phyloP scores from a whole-genome alignment of 352 stramenopile genomes.

The Pythium myriotylum region DNA sequence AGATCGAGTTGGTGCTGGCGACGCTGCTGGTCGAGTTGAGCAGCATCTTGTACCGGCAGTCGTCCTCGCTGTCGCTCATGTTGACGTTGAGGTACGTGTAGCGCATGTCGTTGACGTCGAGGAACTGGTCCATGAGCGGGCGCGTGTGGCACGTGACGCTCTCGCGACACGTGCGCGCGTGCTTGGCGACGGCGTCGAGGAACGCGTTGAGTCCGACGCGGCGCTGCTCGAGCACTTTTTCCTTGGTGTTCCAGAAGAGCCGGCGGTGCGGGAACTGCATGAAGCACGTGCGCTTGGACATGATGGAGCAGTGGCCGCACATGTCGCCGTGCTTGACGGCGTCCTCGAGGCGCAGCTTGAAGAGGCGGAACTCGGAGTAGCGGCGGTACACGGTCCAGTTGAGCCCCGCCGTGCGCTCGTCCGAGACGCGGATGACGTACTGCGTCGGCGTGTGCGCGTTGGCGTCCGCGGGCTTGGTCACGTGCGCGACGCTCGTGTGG shows the following conservation, averaged over 20 bases:
- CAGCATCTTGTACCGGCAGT: conserved; percentile 46
- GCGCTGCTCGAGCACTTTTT: conserved; percentile 75
- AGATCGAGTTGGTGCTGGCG: conserved; percentile 27
- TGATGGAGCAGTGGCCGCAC: conserved; percentile 76
- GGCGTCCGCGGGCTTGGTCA: conserved; percentile 60
- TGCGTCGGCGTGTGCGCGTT: conserved; percentile 76
- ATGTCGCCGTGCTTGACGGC: conserved; percentile 67
- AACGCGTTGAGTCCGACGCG: conserved; percentile 77
- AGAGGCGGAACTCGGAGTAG: conserved; percentile 83
- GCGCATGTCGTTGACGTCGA: conserved; percentile 88
- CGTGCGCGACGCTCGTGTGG: conserved; percentile 80
- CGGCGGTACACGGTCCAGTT: conserved; percentile 86
- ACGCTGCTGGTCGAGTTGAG: conserved; percentile 26
- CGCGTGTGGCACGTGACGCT: conserved; percentile 73
- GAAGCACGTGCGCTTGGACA: conserved; percentile 81
- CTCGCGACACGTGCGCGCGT: conserved; percentile 76
- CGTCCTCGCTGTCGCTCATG: conserved; percentile 62
- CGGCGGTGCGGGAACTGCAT: conserved; percentile 80
- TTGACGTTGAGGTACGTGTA: conserved; percentile 89
- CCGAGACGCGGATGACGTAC: conserved; percentile 84
- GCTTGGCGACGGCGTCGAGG: conserved; percentile 72
- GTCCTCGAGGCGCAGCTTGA: conserved; percentile 65
- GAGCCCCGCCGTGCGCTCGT: conserved; percentile 67
- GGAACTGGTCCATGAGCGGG: conserved; percentile 83
- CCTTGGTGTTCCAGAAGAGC: conserved; percentile 72